Conservation (phyloP, 768 basidiomycete species). For the Saitozyma sp. region DNA sequence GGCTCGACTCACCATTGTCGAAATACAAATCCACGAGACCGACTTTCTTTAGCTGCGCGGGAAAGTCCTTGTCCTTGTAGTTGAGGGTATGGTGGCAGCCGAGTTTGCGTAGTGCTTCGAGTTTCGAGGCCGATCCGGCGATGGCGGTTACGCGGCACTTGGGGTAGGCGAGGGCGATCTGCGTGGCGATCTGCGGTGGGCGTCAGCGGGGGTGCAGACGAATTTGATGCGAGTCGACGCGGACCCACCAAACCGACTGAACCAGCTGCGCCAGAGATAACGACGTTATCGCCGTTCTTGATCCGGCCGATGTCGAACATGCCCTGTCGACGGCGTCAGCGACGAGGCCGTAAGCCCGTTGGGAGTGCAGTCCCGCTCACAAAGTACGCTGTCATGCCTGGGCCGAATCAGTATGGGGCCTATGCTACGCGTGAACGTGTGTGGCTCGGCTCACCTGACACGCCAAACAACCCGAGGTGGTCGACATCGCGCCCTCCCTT, state of each 20-base stretch:
- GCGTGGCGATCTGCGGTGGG: constrained; percentile 40
- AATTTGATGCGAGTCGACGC: background rate
- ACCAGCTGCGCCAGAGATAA: constrained; percentile 89
- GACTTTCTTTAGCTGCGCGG: constrained; percentile 68
- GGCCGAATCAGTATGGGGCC: background rate
- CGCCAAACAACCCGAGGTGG: constrained; percentile 76
- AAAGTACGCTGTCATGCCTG: constrained; percentile 86
- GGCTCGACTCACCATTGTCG: constrained; percentile 46
- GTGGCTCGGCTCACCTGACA: constrained; percentile 60
- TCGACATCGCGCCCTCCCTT: constrained; percentile 69
- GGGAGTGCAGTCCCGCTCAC: constrained; percentile 55
- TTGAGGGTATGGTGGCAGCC: constrained; percentile 81
- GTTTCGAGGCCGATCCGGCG: constrained; percentile 81
- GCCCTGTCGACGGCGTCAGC: constrained; percentile 59
- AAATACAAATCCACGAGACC: constrained; percentile 56
- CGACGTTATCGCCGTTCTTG: constrained; percentile 78
- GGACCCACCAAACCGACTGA: constrained; percentile 60
- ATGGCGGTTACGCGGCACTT: constrained; percentile 75
- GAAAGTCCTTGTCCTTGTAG: constrained; percentile 78
- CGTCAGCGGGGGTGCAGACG: constrained; percentile 9
- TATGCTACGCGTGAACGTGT: background rate
- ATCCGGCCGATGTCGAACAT: constrained; percentile 75
- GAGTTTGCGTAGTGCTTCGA: constrained; percentile 77
- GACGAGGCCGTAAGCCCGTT: no score
- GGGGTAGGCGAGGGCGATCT: constrained; percentile 48